These are phyloP conservation scores for Sporothrix globosa DNA, from an alignment of 2,329 filamentous ascomycete genomes.

Conservation along the genomic window DNA sequence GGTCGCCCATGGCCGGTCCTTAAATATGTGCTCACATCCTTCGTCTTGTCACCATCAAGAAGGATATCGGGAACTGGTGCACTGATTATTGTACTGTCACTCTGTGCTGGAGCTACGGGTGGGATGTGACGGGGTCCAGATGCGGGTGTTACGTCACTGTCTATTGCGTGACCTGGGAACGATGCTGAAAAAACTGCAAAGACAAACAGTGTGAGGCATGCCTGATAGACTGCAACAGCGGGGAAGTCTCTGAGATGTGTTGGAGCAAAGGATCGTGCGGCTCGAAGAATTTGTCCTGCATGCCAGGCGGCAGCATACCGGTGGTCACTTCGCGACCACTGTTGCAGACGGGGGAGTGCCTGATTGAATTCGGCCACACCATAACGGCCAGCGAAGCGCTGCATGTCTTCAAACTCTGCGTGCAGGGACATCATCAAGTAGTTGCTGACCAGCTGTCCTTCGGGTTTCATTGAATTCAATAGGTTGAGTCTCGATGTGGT, in stretches of 20 bases:
- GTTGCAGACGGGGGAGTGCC: not conserved
- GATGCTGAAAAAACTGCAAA: not conserved
- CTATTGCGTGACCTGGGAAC: not conserved
- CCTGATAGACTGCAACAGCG: not conserved
- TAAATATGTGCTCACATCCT: not conserved
- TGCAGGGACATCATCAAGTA: not conserved
- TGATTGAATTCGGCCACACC: conserved; percentile 7
- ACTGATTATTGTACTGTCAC: not conserved
- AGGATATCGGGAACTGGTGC: not conserved
- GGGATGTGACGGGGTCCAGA: not conserved
- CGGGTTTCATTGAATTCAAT: not conserved
- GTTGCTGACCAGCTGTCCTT: not conserved
- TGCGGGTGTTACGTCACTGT: not conserved
- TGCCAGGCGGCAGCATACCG: conserved; percentile 15
- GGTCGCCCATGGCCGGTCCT: not conserved
- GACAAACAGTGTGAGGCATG: conserved; percentile 5
- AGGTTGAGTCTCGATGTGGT: not conserved
- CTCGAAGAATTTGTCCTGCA: not conserved
- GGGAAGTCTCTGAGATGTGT: conserved; percentile 2
- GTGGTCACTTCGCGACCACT: not conserved
- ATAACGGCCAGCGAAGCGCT: conserved; percentile 10
- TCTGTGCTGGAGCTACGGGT: not conserved
- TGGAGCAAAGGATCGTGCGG: not conserved
- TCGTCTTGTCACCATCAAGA: not conserved
- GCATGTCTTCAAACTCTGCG: conserved; percentile 10